phyloP scores from a whole-genome alignment of 2,329 filamentous ascomycete genomes.

The Aureobasidium uvarum region DNA sequence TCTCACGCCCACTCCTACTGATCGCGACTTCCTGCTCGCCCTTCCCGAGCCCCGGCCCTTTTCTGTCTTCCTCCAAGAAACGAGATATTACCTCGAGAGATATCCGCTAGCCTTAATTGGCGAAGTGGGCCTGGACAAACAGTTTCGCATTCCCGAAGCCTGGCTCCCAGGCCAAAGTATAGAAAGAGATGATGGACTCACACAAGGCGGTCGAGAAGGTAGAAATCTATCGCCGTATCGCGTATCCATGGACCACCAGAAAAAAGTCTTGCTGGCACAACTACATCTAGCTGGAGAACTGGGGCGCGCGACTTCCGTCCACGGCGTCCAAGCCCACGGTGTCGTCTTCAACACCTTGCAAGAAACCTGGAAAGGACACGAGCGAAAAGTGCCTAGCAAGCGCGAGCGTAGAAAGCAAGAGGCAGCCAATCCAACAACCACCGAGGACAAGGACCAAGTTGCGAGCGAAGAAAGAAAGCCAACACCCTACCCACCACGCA shows the following conservation, averaged over 20 bases:
- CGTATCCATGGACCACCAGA: slow-evolving; percentile 68
- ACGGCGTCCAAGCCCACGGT: slow-evolving; percentile 75
- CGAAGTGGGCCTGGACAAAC: slow-evolving; percentile 74
- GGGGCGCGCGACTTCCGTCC: slow-evolving; percentile 64
- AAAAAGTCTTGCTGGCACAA: slow-evolving; percentile 63
- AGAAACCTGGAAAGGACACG: slow-evolving; percentile 67
- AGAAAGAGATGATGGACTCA: slow-evolving; percentile 53
- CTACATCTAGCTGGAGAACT: slow-evolving; percentile 68
- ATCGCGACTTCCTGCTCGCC: slow-evolving; percentile 49
- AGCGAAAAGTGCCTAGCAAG: slow-evolving; percentile 60
- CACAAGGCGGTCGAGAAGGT: slow-evolving; percentile 69
- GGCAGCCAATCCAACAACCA: slow-evolving; percentile 24
- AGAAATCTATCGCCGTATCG: slow-evolving; percentile 65
- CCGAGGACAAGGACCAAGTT: not conserved
- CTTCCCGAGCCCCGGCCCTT: slow-evolving; percentile 63
- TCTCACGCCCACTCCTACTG: slow-evolving; percentile 57
- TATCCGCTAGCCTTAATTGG: slow-evolving; percentile 68
- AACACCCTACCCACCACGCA: slow-evolving; percentile 73
- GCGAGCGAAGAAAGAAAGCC: not conserved
- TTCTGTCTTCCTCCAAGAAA: slow-evolving; percentile 57
- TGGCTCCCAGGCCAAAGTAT: slow-evolving; percentile 48
- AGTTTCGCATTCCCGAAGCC: slow-evolving; percentile 67
- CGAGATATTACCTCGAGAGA: slow-evolving; percentile 54
- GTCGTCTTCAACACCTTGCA: slow-evolving; percentile 64
- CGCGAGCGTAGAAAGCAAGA: slow-evolving; percentile 49